These are phyloP conservation scores for Pythium scleroteichum DNA, from an alignment of 352 stramenopile genomes.

Conservation along the genomic window DNA sequence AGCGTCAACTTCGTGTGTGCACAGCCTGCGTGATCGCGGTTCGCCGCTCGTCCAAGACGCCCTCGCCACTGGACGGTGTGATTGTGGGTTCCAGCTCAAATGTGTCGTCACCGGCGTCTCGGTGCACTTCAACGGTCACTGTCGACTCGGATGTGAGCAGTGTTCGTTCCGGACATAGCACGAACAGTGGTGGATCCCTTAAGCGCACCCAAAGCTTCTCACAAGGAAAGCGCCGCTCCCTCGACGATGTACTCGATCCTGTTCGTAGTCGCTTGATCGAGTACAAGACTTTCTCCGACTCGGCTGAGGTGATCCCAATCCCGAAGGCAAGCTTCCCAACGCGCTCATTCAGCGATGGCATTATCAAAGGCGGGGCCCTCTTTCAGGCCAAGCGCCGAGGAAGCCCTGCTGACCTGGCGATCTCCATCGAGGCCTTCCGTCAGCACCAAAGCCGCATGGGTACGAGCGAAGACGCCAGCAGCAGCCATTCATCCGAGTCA, in stretches of 20 bases:
- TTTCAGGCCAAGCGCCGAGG: constrained; percentile 67
- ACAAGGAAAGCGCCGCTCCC: constrained; percentile 55
- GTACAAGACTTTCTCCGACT: constrained; percentile 79
- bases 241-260: constrained; percentile 71
- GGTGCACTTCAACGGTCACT: background rate
- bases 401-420: constrained; percentile 68
- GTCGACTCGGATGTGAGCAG: constrained; percentile 27
- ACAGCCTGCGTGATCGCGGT: constrained; percentile 77
- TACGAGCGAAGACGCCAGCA: constrained; percentile 37
- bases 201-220: constrained; percentile 54
- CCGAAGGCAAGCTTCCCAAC: constrained; percentile 65
- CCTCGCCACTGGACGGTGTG: constrained; percentile 16
- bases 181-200: background rate
- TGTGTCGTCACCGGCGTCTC: constrained; percentile 16
- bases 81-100: background rate
- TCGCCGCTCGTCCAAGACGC: constrained; percentile 52
- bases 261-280: constrained; percentile 76
- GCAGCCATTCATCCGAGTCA: constrained; percentile 24
- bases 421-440: constrained; percentile 77
- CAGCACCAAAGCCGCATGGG: constrained; percentile 66
- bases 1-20: constrained; percentile 76
- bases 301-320: constrained; percentile 36
- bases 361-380: constrained; percentile 58
- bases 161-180: constrained; percentile 18
- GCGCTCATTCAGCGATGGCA: constrained; percentile 76